phyloP scores from a whole-genome alignment of 495 filamentous ascomycete species.

The Penicillium coprophilum region DNA sequence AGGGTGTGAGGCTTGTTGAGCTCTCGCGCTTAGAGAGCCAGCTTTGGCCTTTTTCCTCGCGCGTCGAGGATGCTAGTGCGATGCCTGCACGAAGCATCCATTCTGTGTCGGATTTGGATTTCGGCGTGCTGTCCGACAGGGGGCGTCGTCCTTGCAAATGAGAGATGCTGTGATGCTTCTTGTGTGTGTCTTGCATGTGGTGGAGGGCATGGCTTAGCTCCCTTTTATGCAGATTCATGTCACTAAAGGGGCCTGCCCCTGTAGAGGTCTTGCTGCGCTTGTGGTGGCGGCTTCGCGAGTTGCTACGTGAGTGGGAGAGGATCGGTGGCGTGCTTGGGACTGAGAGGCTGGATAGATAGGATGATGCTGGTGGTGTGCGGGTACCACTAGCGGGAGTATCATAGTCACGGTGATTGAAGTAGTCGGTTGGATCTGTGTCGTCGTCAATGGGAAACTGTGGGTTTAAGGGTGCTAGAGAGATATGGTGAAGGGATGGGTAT shows the following conservation, averaged over 20 bases:
- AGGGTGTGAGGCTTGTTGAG: slow-evolving; percentile 61
- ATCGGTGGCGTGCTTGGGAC: slow-evolving; percentile 48
- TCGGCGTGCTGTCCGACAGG: slow-evolving; percentile 13
- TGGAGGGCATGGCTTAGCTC: slow-evolving; percentile 26
- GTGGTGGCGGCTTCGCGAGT: slow-evolving; percentile 43
- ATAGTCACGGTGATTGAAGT: slow-evolving; percentile 32
- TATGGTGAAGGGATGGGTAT: slow-evolving; percentile 47
- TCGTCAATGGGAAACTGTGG: slow-evolving; percentile 62
- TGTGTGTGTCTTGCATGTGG: slow-evolving; percentile 21
- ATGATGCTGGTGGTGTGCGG: slow-evolving; percentile 30
- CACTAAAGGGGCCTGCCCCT: slow-evolving; percentile 31
- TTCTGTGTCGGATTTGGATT: slow-evolving; percentile 53
- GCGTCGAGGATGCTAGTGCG: slow-evolving; percentile 63
- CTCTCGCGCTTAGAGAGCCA: slow-evolving; percentile 74
- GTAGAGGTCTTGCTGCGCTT: slow-evolving; percentile 42
- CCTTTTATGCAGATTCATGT: slow-evolving; percentile 36
- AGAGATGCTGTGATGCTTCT: slow-evolving; percentile 15
- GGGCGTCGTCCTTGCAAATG: slow-evolving; percentile 8
- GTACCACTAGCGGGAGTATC: slow-evolving; percentile 1
- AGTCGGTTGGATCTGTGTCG: slow-evolving; percentile 29
- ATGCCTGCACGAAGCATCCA: slow-evolving; percentile 77
- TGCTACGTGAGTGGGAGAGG: slow-evolving; percentile 50
- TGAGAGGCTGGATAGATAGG: slow-evolving; percentile 46
- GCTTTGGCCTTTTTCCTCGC: slow-evolving; percentile 75
- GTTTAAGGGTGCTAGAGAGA: slow-evolving; percentile 64